Evolutionary conservation across 2,329 filamentous ascomycete genomes (phyloP).

Genomic region (Botrytis squamosa): DNA sequence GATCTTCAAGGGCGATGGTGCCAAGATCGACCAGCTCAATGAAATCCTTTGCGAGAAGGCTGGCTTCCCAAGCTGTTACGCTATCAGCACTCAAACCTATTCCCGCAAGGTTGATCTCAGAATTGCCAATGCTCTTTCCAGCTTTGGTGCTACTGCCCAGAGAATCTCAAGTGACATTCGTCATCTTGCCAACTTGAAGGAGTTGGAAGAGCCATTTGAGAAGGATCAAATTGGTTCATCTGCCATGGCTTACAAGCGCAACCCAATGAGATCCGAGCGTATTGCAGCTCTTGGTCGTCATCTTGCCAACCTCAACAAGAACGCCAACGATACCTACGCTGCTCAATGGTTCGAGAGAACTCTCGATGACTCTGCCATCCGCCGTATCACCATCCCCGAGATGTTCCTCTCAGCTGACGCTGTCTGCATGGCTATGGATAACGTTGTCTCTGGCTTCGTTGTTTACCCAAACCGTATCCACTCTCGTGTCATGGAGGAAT

Average conservation of each 20-base stretch:
- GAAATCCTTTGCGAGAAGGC: constrained; percentile 54
- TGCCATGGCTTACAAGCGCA: constrained; percentile 55
- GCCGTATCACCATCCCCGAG: constrained; percentile 62
- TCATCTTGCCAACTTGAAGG: constrained; percentile 73
- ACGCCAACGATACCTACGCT: constrained; percentile 59
- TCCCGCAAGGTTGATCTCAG: constrained; percentile 79
- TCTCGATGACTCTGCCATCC: constrained; percentile 72
- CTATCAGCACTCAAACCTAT: constrained; percentile 64
- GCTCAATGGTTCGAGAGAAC: constrained; percentile 66
- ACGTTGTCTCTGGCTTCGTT: constrained; percentile 65
- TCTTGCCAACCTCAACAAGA: constrained; percentile 40
- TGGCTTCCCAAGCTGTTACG: constrained; percentile 51
- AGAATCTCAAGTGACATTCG: constrained; percentile 74
- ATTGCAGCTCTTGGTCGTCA: constrained; percentile 49
- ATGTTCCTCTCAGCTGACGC: constrained; percentile 67
- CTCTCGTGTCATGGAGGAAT: constrained; percentile 66
- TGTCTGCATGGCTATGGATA: constrained; percentile 65
- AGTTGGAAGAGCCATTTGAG: constrained; percentile 83
- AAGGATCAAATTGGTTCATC: constrained; percentile 75
- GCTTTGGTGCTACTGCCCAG: constrained; percentile 75
- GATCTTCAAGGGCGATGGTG: constrained; percentile 50
- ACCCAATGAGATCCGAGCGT: constrained; percentile 51
- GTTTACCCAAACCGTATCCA: constrained; percentile 75
- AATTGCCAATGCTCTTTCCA: constrained; percentile 76
- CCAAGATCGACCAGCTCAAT: constrained; percentile 56